Evolutionary conservation across 768 basidiomycete genomes (phyloP).

Genomic region (Lactarius pseudohatsudake): DNA sequence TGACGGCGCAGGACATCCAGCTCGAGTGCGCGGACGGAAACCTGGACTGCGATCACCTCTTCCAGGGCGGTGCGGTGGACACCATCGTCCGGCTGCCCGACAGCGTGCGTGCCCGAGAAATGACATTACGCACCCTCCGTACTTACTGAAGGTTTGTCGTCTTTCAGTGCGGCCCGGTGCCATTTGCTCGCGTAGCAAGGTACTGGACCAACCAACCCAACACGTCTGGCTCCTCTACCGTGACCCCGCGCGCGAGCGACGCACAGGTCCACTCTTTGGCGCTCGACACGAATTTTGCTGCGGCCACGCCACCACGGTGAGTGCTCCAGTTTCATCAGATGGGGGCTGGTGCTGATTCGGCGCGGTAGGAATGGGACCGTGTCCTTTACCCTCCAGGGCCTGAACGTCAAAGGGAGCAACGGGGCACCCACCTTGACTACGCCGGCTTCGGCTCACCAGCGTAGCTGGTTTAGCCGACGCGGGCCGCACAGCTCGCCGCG

Average conservation of each 20-base stretch:
- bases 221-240: too few relatives aligned
- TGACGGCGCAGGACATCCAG: conserved; percentile 5
- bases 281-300: conserved; percentile 3
- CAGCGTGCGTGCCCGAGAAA: neutral
- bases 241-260: neutral
- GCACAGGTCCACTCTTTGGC: neutral
- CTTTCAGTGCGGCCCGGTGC: conserved; percentile 10
- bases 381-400: neutral
- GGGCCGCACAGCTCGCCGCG: neutral
- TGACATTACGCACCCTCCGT: neutral
- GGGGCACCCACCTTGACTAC: neutral
- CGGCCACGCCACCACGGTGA: neutral
- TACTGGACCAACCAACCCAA: neutral
- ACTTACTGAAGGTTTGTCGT: neutral
- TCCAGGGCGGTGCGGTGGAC: conserved; percentile 25
- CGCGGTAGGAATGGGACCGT: neutral
- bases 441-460: neutral
- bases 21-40: conserved; percentile 8
- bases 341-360: neutral
- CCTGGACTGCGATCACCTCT: conserved; percentile 26
- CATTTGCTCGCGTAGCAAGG: conserved; percentile 7
- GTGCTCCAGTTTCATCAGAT: neutral
- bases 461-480: neutral
- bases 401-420: too few relatives aligned
- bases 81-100: conserved; percentile 31